These are phyloP conservation scores for Psilocybe cubensis DNA, from an alignment of 768 basidiomycete species.

Conservation along the genomic window DNA sequence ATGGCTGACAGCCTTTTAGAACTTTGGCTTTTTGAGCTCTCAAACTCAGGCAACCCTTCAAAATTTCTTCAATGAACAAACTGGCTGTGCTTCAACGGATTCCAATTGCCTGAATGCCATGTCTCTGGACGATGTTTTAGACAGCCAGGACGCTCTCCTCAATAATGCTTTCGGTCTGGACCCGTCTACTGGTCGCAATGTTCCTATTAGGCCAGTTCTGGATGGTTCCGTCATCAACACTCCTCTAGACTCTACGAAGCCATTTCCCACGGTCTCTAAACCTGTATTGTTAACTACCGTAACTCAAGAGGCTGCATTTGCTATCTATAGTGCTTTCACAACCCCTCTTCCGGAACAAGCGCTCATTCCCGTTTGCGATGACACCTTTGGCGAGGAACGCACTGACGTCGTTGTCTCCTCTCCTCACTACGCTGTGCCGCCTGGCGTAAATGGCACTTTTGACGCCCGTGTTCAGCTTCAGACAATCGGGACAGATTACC, in stretches of 20 bases:
- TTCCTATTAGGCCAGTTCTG: constrained; percentile 68
- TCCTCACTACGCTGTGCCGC: constrained; percentile 46
- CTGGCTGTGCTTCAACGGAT: constrained; percentile 50
- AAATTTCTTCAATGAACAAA: constrained; percentile 48
- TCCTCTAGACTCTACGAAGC: constrained; percentile 60
- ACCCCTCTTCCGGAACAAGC: constrained; percentile 38
- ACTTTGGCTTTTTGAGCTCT: constrained; percentile 69
- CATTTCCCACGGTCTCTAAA: constrained; percentile 66
- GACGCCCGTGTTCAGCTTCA: constrained; percentile 64
- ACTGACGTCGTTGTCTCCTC: constrained; percentile 46
- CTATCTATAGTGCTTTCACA: constrained; percentile 52
- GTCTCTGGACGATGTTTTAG: constrained; percentile 54
- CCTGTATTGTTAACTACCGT: constrained; percentile 75
- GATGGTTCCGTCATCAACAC: constrained; percentile 74
- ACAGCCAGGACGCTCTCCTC: constrained; percentile 52
- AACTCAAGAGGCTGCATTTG: constrained; percentile 69
- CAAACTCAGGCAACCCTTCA: constrained; percentile 59
- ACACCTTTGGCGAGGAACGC: constrained; percentile 50
- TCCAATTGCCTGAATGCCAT: constrained; percentile 54
- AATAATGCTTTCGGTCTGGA: constrained; percentile 47
- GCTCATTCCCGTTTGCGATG: constrained; percentile 42
- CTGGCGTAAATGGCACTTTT: constrained; percentile 30
- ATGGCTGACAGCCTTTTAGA: no score
- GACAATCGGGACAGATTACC: constrained; percentile 64
- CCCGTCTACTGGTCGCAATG: constrained; percentile 51